Percentiles rank a stretch among this genome's conserved stretches.
phyloP scores from a whole-genome alignment of 148 eudicot species.

The Limonium bicolor region DNA sequence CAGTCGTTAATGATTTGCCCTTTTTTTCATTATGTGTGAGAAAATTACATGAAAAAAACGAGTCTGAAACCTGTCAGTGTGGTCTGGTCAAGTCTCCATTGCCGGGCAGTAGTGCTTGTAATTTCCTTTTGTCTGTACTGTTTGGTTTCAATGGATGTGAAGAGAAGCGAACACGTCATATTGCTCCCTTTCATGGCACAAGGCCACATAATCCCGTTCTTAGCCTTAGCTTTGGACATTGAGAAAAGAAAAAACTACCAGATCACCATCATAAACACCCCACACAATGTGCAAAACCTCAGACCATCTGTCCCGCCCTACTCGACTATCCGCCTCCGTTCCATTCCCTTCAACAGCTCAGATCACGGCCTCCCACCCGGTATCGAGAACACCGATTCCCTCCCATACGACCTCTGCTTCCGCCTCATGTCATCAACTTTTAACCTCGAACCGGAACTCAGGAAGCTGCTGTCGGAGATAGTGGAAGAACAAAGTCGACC shows the following conservation, averaged over 20 bases:
- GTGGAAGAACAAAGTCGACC: slow-evolving; percentile 3
- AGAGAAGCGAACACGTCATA: slow-evolving; percentile 18
- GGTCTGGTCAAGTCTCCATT: too few species aligned
- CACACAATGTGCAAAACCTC: slow-evolving; percentile 35
- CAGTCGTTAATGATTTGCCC: too few species aligned
- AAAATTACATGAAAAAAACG: too few species aligned
- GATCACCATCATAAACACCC: slow-evolving; percentile 34
- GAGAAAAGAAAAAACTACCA: slow-evolving; percentile 19
- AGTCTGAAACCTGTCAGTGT: too few species aligned
- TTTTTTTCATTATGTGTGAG: too few species aligned
- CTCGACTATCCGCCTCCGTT: slow-evolving; percentile 17
- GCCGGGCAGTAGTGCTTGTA: too few species aligned
- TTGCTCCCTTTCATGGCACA: slow-evolving; percentile 59
- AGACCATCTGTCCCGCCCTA: slow-evolving; percentile 9
- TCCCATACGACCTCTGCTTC: slow-evolving; percentile 19
- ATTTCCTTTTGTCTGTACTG: too few species aligned
- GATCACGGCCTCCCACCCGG: slow-evolving; percentile 29
- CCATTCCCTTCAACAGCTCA: slow-evolving; percentile 31
- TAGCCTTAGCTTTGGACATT: slow-evolving; percentile 26
- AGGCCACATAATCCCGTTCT: slow-evolving; percentile 53
- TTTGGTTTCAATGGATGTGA: neutral
- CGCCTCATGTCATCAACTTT: slow-evolving; percentile 21
- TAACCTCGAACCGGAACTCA: slow-evolving; percentile 20
- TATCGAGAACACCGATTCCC: slow-evolving; percentile 30
- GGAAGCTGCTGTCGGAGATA: slow-evolving; percentile 11